Evolutionary conservation across 2,329 filamentous ascomycete genomes (phyloP).

Genomic region (Hymenoscyphus occultus): DNA sequence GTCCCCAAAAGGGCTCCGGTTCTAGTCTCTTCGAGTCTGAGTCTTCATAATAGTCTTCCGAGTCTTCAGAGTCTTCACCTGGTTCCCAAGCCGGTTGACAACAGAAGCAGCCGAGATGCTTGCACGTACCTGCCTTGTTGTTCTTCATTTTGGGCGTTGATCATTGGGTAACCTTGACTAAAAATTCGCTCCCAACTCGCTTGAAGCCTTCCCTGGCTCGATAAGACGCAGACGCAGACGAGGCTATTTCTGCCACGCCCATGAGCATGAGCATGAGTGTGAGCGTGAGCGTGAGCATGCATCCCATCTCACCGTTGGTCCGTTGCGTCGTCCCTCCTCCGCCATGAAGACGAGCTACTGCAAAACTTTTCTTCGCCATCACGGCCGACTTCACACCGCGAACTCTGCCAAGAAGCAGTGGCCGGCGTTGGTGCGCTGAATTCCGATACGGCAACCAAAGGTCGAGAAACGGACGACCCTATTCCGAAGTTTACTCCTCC

Average conservation of each 20-base stretch:
- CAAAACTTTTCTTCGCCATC: background rate
- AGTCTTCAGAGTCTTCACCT: background rate
- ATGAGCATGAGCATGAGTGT: conserved; percentile 3
- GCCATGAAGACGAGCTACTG: background rate
- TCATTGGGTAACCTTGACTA: conserved; percentile 10
- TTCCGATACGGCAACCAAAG: conserved; percentile 4
- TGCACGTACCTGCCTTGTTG: conserved; percentile 17
- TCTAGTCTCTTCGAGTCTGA: background rate
- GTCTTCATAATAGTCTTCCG: background rate
- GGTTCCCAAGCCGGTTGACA: background rate
- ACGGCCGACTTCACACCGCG: background rate
- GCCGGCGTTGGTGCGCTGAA: background rate
- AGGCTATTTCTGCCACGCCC: conserved; percentile 2
- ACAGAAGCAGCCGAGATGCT: conserved; percentile 2
- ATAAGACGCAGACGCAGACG: background rate
- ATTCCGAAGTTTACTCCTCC: conserved; percentile 11
- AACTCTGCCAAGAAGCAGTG: background rate
- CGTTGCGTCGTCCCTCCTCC: conserved; percentile 1
- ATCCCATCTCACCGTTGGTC: background rate
- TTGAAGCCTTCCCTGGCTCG: conserved; percentile 9
- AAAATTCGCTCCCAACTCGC: conserved; percentile 10
- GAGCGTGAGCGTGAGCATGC: conserved; percentile 7
- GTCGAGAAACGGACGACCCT: conserved; percentile 5
- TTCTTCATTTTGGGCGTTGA: conserved; percentile 18
- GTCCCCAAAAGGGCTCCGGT: background rate